Percentiles rank a stretch among this genome's conserved stretches.
These are phyloP conservation scores for Colletotrichum filicis DNA, from an alignment of 2,329 filamentous ascomycete genomes.

Conservation along the genomic window DNA sequence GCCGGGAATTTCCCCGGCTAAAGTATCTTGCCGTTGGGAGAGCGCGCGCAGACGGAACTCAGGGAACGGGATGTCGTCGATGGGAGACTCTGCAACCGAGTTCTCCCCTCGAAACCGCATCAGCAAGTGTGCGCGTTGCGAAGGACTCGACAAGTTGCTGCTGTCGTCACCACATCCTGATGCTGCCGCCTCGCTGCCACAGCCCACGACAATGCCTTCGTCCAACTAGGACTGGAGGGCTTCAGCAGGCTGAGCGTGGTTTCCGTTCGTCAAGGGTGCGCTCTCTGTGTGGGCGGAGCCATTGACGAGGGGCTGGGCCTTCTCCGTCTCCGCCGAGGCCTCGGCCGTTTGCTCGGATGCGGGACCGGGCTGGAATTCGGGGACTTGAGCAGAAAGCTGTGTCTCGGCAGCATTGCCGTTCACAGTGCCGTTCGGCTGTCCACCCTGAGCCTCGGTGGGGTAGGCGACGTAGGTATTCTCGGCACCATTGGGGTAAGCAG, in stretches of 20 bases:
- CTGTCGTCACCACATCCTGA: conserved; percentile 1
- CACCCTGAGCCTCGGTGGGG: conserved; percentile 41
- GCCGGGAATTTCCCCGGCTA: conserved; percentile 53
- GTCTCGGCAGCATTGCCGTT: conserved; percentile 50
- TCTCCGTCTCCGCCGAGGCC: neutral
- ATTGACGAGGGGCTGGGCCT: conserved; percentile 25
- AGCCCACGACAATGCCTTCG: conserved; percentile 24
- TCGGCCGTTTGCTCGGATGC: conserved; percentile 8
- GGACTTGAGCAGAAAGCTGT: conserved; percentile 70
- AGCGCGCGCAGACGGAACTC: conserved; percentile 53
- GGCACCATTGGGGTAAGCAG: conserved; percentile 42
- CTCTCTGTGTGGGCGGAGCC: conserved; percentile 38
- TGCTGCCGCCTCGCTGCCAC: conserved; percentile 10
- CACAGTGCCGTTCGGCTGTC: conserved; percentile 44
- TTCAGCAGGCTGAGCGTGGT: conserved; percentile 38
- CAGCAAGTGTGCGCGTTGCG: conserved; percentile 28
- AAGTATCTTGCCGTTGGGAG: conserved; percentile 47
- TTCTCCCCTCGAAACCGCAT: conserved; percentile 17
- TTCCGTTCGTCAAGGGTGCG: conserved; percentile 41
- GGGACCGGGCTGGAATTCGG: conserved; percentile 65
- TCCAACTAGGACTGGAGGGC: conserved; percentile 37
- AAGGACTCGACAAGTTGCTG: conserved; percentile 22
- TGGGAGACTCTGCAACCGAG: conserved; percentile 9
- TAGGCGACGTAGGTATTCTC: conserved; percentile 25
- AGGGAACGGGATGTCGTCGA: conserved; percentile 40